phyloP scores from a whole-genome alignment of 1,284 basidiomycete genomes.

The Pseudozyma sp. region DNA sequence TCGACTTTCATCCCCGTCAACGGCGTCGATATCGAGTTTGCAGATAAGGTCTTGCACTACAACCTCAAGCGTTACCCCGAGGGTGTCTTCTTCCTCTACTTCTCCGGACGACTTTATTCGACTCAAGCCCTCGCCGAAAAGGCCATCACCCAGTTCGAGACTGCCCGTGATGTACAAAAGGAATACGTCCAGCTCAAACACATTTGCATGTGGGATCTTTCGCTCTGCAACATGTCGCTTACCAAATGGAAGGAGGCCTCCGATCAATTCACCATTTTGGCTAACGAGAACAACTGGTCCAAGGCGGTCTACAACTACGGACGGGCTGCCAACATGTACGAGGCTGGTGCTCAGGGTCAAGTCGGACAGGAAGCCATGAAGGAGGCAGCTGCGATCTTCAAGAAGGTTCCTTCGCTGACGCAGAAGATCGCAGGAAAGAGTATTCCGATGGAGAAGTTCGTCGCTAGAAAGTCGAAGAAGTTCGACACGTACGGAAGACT shows the following conservation, averaged over 20 bases:
- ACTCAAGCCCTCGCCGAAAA: constrained; percentile 61
- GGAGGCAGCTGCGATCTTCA: constrained; percentile 56
- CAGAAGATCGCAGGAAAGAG: constrained; percentile 68
- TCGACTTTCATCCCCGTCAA: constrained; percentile 67
- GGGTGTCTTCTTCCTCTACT: constrained; percentile 68
- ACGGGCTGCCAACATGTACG: constrained; percentile 57
- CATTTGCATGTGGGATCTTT: constrained; percentile 67
- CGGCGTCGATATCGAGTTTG: constrained; percentile 65
- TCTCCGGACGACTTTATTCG: constrained; percentile 67
- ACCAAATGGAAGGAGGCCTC: constrained; percentile 57
- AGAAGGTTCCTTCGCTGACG: constrained; percentile 56
- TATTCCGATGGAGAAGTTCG: constrained; percentile 68
- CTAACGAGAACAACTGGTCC: constrained; percentile 67
- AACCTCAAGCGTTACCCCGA: constrained; percentile 65
- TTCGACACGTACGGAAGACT: constrained; percentile 58
- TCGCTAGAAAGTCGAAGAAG: constrained; percentile 65
- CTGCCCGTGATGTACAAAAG: constrained; percentile 64
- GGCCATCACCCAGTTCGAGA: constrained; percentile 61
- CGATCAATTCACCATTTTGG: constrained; percentile 57
- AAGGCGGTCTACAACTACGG: constrained; percentile 68
- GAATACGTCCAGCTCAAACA: constrained; percentile 68
- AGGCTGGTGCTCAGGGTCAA: constrained; percentile 25
- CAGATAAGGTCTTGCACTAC: constrained; percentile 67
- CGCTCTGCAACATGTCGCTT: constrained; percentile 66
- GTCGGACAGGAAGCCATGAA: constrained; percentile 15